Percentiles rank a stretch among this genome's conserved stretches.
These are phyloP conservation scores for Stachybotrys elegans DNA, from an alignment of 2,329 filamentous ascomycete genomes.

Conservation along the genomic window DNA sequence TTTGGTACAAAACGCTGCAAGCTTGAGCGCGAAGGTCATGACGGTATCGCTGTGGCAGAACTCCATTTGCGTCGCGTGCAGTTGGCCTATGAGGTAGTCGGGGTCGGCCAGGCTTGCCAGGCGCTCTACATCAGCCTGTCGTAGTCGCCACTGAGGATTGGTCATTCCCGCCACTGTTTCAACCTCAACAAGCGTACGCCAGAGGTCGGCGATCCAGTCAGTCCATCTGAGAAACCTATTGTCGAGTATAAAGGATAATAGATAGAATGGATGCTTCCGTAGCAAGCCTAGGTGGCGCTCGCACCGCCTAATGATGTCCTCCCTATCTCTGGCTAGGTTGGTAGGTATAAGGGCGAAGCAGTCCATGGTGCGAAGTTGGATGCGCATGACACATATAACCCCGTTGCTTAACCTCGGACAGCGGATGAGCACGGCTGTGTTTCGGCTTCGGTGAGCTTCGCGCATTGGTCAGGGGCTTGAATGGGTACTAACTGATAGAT, in stretches of 20 bases:
- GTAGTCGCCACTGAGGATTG: constrained; percentile 1
- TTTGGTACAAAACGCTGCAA: constrained; percentile 1
- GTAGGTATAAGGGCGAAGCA: constrained; percentile 3
- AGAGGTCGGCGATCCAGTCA: constrained; percentile 1
- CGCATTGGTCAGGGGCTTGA: background rate
- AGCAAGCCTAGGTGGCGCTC: constrained; percentile 2
- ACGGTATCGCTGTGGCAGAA: constrained; percentile 5
- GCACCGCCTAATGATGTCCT: background rate
- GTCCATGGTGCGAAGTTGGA: background rate
- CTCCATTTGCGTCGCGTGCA: constrained; percentile 6
- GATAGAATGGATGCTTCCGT: constrained; percentile 7
- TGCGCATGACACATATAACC: background rate
- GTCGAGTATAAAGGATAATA: constrained; percentile 6
- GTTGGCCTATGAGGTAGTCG: constrained; percentile 5
- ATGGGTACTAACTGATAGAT: constrained; percentile 4
- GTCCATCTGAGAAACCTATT: constrained; percentile 3
- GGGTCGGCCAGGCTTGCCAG: constrained; percentile 1
- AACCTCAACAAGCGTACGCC: constrained; percentile 3
- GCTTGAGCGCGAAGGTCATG: constrained; percentile 1
- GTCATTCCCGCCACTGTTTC: constrained; percentile 8
- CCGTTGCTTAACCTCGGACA: constrained; percentile 1
- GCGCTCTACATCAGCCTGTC: background rate
- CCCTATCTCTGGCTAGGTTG: background rate
- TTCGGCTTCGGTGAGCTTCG: background rate
- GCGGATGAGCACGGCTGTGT: constrained; percentile 1